Base-by-base conservation (phyloP, 306 rosid genomes). In the Pyrus bretschneideri region DNA sequence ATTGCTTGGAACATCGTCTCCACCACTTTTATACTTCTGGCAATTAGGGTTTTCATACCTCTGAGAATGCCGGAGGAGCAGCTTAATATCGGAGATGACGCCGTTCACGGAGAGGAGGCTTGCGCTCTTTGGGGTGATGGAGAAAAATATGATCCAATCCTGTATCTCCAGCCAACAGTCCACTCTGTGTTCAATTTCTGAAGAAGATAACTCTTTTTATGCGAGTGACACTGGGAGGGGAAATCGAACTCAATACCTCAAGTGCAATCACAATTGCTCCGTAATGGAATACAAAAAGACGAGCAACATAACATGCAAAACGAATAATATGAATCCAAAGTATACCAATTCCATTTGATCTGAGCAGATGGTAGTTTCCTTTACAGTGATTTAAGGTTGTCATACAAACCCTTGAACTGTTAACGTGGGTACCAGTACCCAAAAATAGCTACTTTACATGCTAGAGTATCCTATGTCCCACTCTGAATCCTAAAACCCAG, bases 91-190 rank as follows among this genome's bases (percentile, higher is more conserved):
- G 99, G 99, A 6, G 99, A 95, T 10, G 99, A 95, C 1, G 99
- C 99, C 0, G 97, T 87, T 67, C 99, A 95, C 42, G 99, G 99
- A 1, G 99, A 95, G 79, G 97, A 92, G 76, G 99, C 99, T 54
- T 95, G 92, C 46, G 99, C 97, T 3, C 97, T 95, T 31, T 95
- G 99, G 99, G 99, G 97, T 19, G 99, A 95, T 19, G 99, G 99
- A 11, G 99, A 95, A 46, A 95, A 83, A 79, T 95, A 79, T 61
- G 99, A 92, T 68, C 96, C 21, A 13, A 62, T 61, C 67, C 11
- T 61, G 35, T 6, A 61, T 61, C n/a, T 6, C 38, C 35, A 3
- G 11, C 29, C 67, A 61, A 61, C 38, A 22, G 7, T 58, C 15
- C 17, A 14, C 35, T 0, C 38, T 27, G 33, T 27, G 33, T 62